Evolutionary conservation across 257 asterid genomes (phyloP).

Genomic region (Salvia miltiorrhiza): DNA sequence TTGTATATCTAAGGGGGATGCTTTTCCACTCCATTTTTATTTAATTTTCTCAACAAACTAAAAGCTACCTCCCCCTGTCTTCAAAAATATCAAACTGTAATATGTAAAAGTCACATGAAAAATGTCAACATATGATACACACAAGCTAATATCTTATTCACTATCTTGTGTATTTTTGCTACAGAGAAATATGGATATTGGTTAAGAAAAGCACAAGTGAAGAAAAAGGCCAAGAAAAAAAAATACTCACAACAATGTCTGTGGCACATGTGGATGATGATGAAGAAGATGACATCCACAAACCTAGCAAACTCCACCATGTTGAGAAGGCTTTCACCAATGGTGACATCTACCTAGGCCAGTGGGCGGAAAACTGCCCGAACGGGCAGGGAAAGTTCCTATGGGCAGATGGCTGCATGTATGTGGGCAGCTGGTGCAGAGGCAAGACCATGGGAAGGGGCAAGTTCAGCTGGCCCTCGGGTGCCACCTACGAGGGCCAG

Average conservation of each 20-base stretch:
- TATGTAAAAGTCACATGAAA: conserved; percentile 6
- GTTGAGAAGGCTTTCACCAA: conserved; percentile 59
- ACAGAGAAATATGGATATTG: conserved; percentile 42
- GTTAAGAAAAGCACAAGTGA: conserved; percentile 48
- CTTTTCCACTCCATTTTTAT: conserved; percentile 10
- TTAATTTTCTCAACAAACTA: conserved; percentile 1
- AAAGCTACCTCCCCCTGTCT: not conserved
- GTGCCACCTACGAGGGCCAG: conserved; percentile 84
- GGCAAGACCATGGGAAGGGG: conserved; percentile 73
- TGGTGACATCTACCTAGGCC: conserved; percentile 76
- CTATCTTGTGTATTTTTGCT: conserved; percentile 15
- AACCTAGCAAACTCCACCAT: conserved; percentile 40
- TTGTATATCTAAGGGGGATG: not conserved
- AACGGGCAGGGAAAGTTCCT: conserved; percentile 70
- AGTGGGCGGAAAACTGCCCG: conserved; percentile 64
- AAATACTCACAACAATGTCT: conserved; percentile 63
- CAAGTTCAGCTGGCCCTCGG: conserved; percentile 89
- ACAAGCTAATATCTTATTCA: conserved; percentile 1
- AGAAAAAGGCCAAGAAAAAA: conserved; percentile 44
- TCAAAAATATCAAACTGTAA: conserved; percentile 15
- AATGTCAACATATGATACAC: conserved; percentile 27
- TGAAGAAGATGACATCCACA: conserved; percentile 28
- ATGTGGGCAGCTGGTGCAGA: conserved; percentile 73
- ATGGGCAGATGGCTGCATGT: conserved; percentile 93
- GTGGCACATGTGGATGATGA: conserved; percentile 91